Evolutionary conservation across 2,329 filamentous ascomycete species (phyloP).

Genomic region (Chaetomiaceae sp.): DNA sequence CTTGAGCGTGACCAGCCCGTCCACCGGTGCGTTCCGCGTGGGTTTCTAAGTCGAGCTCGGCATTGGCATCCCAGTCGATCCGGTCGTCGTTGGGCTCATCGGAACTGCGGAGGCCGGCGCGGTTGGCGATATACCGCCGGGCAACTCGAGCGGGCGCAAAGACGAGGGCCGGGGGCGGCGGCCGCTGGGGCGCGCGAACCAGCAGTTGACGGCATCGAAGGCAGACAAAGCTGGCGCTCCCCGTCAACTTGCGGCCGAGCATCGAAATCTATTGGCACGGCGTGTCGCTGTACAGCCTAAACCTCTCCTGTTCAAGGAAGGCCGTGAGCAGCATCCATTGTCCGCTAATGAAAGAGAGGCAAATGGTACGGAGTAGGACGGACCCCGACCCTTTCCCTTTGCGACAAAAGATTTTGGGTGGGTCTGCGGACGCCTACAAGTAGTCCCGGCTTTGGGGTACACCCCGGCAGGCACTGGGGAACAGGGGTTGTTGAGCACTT

Average conservation of each 20-base stretch:
- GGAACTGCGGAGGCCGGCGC: background rate
- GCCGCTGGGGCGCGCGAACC: slow-evolving; percentile 19
- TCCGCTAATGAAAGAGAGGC: background rate
- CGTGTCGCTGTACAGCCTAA: slow-evolving; percentile 1
- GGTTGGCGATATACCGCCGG: background rate
- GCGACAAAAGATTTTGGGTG: slow-evolving; percentile 20
- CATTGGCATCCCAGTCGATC: background rate
- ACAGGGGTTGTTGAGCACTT: too few species aligned
- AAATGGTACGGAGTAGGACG: slow-evolving; percentile 4
- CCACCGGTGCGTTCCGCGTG: background rate
- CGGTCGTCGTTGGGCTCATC: background rate
- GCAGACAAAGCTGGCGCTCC: slow-evolving; percentile 34
- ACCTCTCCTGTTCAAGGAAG: background rate
- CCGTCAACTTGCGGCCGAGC: slow-evolving; percentile 29
- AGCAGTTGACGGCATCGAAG: slow-evolving; percentile 34
- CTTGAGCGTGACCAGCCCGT: background rate
- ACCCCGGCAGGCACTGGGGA: too few species aligned
- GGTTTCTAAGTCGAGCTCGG: background rate
- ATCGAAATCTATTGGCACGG: slow-evolving; percentile 22
- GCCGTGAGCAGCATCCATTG: background rate
- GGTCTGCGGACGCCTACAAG: slow-evolving; percentile 7
- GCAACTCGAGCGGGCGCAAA: background rate
- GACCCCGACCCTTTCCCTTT: slow-evolving; percentile 3
- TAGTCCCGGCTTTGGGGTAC: background rate
- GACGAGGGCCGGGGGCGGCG: background rate